Evolutionary conservation across 2,329 filamentous ascomycete genomes (phyloP).

Genomic region (Penicillium sp.): DNA sequence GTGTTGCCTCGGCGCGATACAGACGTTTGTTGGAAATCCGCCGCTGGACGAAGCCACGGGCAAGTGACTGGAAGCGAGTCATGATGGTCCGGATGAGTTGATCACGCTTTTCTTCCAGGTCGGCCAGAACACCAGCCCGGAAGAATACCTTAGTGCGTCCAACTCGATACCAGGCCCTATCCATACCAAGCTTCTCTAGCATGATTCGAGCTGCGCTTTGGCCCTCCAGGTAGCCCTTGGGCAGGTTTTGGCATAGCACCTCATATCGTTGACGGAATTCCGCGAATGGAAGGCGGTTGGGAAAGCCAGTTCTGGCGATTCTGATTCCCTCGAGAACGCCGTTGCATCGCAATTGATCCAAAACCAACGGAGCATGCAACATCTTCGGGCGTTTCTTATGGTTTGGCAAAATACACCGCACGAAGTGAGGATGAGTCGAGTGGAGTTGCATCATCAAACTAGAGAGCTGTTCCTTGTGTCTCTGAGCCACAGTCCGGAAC

Average conservation of each 20-base stretch:
- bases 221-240: conserved; percentile 86
- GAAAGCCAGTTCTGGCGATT: conserved; percentile 95
- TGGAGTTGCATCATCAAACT: conserved; percentile 92
- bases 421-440: conserved; percentile 96
- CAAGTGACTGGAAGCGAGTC: conserved; percentile 86
- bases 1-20: conserved; percentile 90
- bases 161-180: conserved; percentile 84
- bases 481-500: conserved; percentile 93
- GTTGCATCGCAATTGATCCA: conserved; percentile 97
- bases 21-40: conserved; percentile 88
- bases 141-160: conserved; percentile 98
- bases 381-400: conserved; percentile 97
- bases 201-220: conserved; percentile 83
- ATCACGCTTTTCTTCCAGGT: conserved; percentile 94
- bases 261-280: conserved; percentile 97
- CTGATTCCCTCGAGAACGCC: conserved; percentile 98
- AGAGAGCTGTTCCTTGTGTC: conserved; percentile 98
- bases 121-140: conserved; percentile 89
- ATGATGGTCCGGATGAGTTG: conserved; percentile 92
- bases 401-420: conserved; percentile 95
- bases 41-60: conserved; percentile 85
- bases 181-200: conserved; percentile 83
- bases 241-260: conserved; percentile 85
- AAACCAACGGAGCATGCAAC: conserved; percentile 85
- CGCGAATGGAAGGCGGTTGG: conserved; percentile 85